These are phyloP conservation scores for Phyllosticta citriasiana DNA, from an alignment of 2,329 filamentous ascomycete species.

Conservation along the genomic window DNA sequence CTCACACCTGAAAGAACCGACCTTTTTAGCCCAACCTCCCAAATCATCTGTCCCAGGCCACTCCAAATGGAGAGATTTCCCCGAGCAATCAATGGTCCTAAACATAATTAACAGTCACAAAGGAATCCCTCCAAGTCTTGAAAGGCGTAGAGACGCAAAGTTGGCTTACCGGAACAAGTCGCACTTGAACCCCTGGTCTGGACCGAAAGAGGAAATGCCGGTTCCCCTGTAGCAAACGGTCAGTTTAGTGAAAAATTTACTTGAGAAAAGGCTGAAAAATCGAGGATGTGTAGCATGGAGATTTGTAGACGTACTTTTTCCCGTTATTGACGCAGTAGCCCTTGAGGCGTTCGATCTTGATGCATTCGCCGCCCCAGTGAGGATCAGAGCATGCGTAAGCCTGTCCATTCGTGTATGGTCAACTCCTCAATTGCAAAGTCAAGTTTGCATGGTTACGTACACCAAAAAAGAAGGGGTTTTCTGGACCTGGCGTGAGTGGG, in stretches of 20 bases:
- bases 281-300: background rate
- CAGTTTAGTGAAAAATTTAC: background rate
- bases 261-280: background rate
- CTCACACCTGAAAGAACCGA: background rate
- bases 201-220: background rate
- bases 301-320: background rate
- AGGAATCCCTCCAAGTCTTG: background rate
- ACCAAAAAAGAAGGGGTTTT: background rate
- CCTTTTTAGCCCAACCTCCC: background rate
- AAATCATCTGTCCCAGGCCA: background rate
- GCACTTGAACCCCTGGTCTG: background rate
- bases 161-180: background rate
- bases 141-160: too few species aligned
- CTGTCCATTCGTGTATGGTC: background rate
- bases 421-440: background rate
- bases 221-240: background rate
- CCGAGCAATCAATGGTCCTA: background rate
- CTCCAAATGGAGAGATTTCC: background rate
- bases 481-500: background rate
- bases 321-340: slow-evolving; percentile 1
- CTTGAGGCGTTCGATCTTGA: slow-evolving; percentile 10
- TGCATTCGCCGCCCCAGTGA: background rate
- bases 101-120: background rate
- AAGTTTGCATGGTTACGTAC: background rate
- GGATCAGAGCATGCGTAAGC: background rate